Base-by-base conservation (phyloP, 1,284 basidiomycete genomes). In the Macrocystidia cucumis region DNA sequence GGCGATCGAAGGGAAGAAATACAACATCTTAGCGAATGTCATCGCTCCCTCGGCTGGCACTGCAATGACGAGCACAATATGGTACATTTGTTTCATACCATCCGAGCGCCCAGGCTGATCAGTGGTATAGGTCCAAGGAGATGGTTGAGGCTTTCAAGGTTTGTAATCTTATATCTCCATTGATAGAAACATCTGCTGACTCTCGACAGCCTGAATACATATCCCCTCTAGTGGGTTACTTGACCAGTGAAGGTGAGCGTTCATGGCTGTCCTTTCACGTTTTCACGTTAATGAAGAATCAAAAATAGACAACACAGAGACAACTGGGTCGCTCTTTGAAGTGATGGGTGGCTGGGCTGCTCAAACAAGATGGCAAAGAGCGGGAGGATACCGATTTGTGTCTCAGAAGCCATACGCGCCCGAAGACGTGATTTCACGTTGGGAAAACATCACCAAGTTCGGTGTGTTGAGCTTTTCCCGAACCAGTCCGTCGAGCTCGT, bases 81-180 rank as follows among this genome's bases (percentile, higher is more conserved):
- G 88, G 87, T 74, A 50, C 23, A 55, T 45, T 7, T 9, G 19
- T 28, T 40, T 29, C 23, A 12, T 5, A 4, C 8, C 11, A 24
- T 13, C 21, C 12, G 14, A 21, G 12, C 7, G 5, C 11, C 14
- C 12, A 25, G n/a, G 25, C 5, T 22, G 25, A 39, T 9, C 11
- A 16, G 22, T 5, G 13, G 18, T 36, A 17, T 27, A 89, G 84
- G 83, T 77, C 86, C 12, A 78, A 89, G 58, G 91, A 96, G 57
- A 89, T 92, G 83, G 81, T 98, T 23, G 83, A 96, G 44, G 88
- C 88, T 9, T 91, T 95, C 73, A 93, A 92, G 66, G 81, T 78
- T 37, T 23, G 51, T 33, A 2, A 24, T 32, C 29, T 23, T 20
- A 12, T 6, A 5, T 28, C n/a, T 14, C 12, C 16, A n/a, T 3